Percentiles rank a stretch among this genome's conserved stretches.
Conservation (phyloP, 108 stramenopile genomes). For the Aurantiochytrium sp. region DNA sequence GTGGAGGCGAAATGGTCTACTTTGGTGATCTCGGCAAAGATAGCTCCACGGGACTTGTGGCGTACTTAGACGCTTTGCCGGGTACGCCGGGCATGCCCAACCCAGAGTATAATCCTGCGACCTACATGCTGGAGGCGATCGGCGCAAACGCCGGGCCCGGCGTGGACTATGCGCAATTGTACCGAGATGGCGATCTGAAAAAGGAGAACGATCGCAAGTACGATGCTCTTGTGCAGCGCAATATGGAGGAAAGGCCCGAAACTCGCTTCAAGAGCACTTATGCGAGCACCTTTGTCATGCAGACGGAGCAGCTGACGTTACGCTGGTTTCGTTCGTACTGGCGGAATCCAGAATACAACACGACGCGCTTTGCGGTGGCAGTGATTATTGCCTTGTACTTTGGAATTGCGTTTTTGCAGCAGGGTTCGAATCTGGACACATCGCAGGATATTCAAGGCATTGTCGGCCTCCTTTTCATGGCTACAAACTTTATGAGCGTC, state of each 20-base stretch:
- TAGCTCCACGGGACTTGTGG: constrained; percentile 44
- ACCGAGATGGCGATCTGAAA: not conserved
- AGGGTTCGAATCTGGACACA: not conserved
- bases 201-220: not conserved
- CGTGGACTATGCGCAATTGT: not conserved
- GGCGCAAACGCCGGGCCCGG: constrained; percentile 29
- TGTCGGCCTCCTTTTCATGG: not conserved
- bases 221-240: constrained; percentile 18
- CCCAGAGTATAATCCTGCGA: constrained; percentile 69
- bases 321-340: constrained; percentile 32
- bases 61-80: constrained; percentile 46
- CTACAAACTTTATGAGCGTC: constrained; percentile 32
- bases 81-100: constrained; percentile 6
- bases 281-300: constrained; percentile 9
- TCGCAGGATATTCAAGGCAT: not conserved
- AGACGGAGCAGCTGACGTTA: not conserved
- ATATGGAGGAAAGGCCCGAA: constrained; percentile 9
- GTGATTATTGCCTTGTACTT: constrained; percentile 39
- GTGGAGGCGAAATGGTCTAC: constrained; percentile 34
- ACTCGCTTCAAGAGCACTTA: constrained; percentile 13
- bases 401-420: constrained; percentile 23
- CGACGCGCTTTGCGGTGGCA: constrained; percentile 22
- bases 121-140: constrained; percentile 72
- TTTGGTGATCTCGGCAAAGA: constrained; percentile 67
- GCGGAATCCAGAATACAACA: constrained; percentile 47